Base-by-base conservation (phyloP, 108 stramenopile species). In the Schizochytrium sp. region DNA sequence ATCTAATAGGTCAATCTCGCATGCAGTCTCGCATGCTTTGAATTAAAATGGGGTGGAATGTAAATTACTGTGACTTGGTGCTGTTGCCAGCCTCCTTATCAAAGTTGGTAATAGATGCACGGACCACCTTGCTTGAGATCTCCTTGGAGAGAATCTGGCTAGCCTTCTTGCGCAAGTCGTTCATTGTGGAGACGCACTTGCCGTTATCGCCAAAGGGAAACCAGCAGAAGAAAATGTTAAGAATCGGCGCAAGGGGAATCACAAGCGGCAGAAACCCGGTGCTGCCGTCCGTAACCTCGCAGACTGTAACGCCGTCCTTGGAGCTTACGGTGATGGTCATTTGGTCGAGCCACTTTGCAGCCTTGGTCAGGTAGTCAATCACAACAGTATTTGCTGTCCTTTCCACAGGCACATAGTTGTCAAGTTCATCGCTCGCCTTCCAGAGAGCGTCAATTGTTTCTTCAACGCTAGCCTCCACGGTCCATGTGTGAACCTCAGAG, bases 151-250 rank as follows among this genome's bases (percentile, higher is more conserved):
- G 15, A n/a, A 55, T 83, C 28, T 83, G 17, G 28, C n/a, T 38
- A 8, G 76, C 47, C 76, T 83, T 83, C 5, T 10, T 5, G 7
- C 76, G 76, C 0, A 83, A 38, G 50, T 46, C 40, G 8, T 50
- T 83, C 50, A 83, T 49, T 5, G 76, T 55, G 17, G 47, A n/a
- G 76, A 38, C 47, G 76, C 76, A 83, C 76, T 83, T 83, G 76
- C 76, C 53, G 55, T 83, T 83, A 1, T 83, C 76, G 3, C 76
- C 76, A 28, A 83, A 83, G 47, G 76, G 76, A 50, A 83, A 56
- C 76, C 76, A 83, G 76, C 76, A 83, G 5, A 83, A 40, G 0
- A 83, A 10, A 28, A 49, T 3, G 76, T 83, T 83, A 53, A 83
- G 76, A 56, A 83, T 7, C 5, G 76, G 76, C 10, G 76, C 76